These are phyloP conservation scores for Arachis hypogaea DNA, from an alignment of 306 rosid species.

Conservation along the genomic window DNA sequence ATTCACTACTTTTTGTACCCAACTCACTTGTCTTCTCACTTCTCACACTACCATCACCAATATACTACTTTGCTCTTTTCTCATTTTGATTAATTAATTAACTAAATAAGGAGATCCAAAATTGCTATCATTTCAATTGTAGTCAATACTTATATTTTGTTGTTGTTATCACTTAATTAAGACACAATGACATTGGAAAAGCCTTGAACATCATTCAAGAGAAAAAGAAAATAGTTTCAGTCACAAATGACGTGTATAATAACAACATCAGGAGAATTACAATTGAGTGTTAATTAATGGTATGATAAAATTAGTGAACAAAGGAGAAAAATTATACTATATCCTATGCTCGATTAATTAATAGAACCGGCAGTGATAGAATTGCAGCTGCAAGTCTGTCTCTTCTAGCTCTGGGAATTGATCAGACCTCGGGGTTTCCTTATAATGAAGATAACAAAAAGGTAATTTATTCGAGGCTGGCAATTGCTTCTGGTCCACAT, in stretches of 20 bases:
- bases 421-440: no score
- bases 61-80: no score
- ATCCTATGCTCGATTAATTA: conserved; percentile 47
- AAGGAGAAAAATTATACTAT: conserved; percentile 41
- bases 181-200: no score
- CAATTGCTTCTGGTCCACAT: conserved; percentile 80
- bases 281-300: conserved; percentile 59
- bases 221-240: no score
- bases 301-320: conserved; percentile 51
- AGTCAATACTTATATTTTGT: conserved; percentile 25
- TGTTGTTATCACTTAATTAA: conserved; percentile 1
- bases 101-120: neutral
- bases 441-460: conserved; percentile 23
- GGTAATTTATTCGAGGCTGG: conserved; percentile 56
- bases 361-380: conserved; percentile 43
- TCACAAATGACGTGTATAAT: conserved; percentile 33
- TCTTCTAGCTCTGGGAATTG: neutral
- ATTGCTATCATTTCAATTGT: conserved; percentile 11
- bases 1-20: no score
- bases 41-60: no score
- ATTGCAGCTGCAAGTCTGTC: conserved; percentile 48
- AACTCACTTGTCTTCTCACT: no score
- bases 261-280: conserved; percentile 39
- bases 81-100: no score
- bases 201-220: no score